Percentiles rank a stretch among this genome's conserved stretches.
These are phyloP conservation scores for Dysphania ambrosioides DNA, from an alignment of 148 eudicot species.

Conservation along the genomic window DNA sequence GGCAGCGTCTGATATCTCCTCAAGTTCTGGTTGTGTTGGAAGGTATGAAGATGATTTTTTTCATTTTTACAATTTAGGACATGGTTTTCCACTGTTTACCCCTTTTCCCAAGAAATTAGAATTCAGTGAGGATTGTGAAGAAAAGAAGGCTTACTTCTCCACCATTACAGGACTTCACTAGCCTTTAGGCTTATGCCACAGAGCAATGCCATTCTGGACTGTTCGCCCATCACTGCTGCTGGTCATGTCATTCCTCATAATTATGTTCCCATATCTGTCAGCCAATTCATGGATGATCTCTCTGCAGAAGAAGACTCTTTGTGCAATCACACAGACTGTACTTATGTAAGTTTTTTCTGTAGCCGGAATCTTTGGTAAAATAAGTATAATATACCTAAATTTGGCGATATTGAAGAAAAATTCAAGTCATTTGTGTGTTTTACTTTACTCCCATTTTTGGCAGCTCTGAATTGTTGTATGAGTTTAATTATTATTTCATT, in stretches of 20 bases:
- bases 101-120: not conserved
- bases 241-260: constrained; percentile 90
- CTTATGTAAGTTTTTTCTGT: constrained; percentile 46
- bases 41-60: constrained; percentile 40
- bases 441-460: not conserved
- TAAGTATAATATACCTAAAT: not conserved
- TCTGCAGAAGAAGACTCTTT: constrained; percentile 66
- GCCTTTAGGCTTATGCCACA: constrained; percentile 91
- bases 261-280: constrained; percentile 70
- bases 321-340: constrained; percentile 49
- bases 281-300: constrained; percentile 93
- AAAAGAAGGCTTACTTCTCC: not conserved
- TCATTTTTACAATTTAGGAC: not conserved
- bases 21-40: constrained; percentile 44
- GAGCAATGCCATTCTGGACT: constrained; percentile 72
- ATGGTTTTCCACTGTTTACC: not conserved
- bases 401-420: not conserved
- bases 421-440: not conserved
- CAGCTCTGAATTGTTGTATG: not conserved
- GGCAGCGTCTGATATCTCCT: constrained; percentile 44
- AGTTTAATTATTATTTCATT: too few relatives aligned
- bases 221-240: constrained; percentile 68
- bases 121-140: not conserved
- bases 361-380: not conserved
- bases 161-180: constrained; percentile 63